Conservation (phyloP, 108 stramenopile species). For the Cylindrotheca fusiformis region DNA sequence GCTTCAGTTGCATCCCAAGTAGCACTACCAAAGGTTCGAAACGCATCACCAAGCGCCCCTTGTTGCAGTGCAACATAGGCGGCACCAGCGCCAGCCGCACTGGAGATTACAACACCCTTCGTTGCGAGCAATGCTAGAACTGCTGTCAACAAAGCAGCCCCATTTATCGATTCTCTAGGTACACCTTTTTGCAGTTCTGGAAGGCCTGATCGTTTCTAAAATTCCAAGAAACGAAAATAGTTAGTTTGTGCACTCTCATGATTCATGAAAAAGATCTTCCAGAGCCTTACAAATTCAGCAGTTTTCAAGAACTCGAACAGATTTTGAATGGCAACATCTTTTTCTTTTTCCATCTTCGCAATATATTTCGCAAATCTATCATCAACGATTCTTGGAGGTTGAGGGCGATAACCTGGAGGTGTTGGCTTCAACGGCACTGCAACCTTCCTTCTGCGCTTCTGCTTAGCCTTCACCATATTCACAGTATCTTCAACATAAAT, state of each 20-base stretch:
- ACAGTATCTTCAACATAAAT: slow-evolving; percentile 37
- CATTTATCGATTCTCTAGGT: slow-evolving; percentile 50
- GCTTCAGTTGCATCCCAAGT: slow-evolving; percentile 43
- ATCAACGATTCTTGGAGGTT: neutral
- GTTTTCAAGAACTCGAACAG: neutral
- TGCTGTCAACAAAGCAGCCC: slow-evolving; percentile 54
- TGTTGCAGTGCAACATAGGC: slow-evolving; percentile 53
- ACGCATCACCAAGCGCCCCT: slow-evolving; percentile 45
- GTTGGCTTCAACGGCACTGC: slow-evolving; percentile 3
- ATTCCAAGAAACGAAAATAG: too few species aligned
- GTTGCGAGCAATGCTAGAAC: slow-evolving; percentile 40
- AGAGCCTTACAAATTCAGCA: neutral
- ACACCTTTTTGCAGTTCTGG: slow-evolving; percentile 53
- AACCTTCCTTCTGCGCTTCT: slow-evolving; percentile 1
- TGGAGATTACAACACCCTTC: slow-evolving; percentile 33
- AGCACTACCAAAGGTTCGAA: slow-evolving; percentile 49
- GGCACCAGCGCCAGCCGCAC: slow-evolving; percentile 44
- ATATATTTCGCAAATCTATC: slow-evolving; percentile 3
- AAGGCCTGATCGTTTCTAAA: too few species aligned
- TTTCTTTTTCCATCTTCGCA: neutral
- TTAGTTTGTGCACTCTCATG: neutral
- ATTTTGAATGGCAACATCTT: neutral
- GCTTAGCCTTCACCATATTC: slow-evolving; percentile 28
- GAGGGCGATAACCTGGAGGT: neutral
- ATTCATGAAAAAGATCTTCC: neutral